Base-by-base conservation (phyloP, 1,284 basidiomycete species). In the Ganoderma lingzhi region DNA sequence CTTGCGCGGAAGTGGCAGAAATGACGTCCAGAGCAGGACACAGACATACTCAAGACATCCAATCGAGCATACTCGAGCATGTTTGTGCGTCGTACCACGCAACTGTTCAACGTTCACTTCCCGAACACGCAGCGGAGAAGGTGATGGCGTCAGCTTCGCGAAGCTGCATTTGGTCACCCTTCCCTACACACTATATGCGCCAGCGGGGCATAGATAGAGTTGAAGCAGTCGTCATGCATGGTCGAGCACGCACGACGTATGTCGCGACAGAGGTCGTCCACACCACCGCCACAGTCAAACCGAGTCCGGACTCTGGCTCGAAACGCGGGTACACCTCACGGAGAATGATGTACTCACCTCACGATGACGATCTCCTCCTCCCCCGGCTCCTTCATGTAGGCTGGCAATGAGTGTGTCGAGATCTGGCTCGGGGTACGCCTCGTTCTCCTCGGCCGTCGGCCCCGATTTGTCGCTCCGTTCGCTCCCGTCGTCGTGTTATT, bases 321-420 rank as follows among this genome's bases (percentile, higher is more conserved):
- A 5, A 41, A 9, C 28, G 6, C 35, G 19, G 35, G 12, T 37
- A 9, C 35, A 37, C 28, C 32, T 53, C 30, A 61, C 60, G 45
- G 56, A 58, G 45, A 56, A 60, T 19, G 45, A 23, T 48, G 51
- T 28, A 68, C 79, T 66, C 72, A 92, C 91, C 89, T 83, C 70
- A 87, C 87, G 67, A 94, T 88, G 8, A 94, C 93, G 39, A 94
- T 83, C 76, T 94, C 92, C 63, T 90, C 85, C 65, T 93, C 92
- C 10, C 92, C 93, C 0, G 92, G 91, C 73, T 94, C 92, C 78
- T 93, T 93, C 82, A 88, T 91, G 75, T 94, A 94, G 32, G 84
- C 86, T 5, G 92, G 93, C 48, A 94, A 77, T 1, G 89, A 92
- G 58, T 85, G 87, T 17, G 91, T 93, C 17, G 91, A 93, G 66